Evolutionary conservation across 176 grass and related monocot species (phyloP).

Genomic region (Ananas comosus): DNA sequence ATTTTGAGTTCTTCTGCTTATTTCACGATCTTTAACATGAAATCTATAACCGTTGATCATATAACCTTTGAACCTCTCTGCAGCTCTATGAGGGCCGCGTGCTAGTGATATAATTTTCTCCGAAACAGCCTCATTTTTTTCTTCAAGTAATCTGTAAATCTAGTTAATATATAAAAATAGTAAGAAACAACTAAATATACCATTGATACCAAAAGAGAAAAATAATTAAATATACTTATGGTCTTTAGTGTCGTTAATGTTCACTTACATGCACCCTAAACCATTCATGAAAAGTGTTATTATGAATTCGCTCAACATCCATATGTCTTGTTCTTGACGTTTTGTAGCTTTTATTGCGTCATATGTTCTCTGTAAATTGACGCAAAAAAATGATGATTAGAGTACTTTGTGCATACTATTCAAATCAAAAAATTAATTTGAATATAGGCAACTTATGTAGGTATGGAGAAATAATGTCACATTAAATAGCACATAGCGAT

Average conservation of each 20-base stretch:
- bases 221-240: no score
- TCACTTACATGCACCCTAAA: neutral
- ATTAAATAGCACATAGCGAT: slow-evolving; percentile 2
- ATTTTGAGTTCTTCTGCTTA: neutral
- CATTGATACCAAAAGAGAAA: no score
- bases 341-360: neutral
- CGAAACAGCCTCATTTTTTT: neutral
- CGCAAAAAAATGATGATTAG: no score
- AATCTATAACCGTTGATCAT: neutral
- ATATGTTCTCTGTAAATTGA: neutral
- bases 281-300: neutral
- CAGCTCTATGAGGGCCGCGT: neutral
- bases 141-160: no score
- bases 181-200: no score
- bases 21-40: neutral
- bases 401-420: neutral
- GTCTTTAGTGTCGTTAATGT: no score
- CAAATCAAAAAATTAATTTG: neutral
- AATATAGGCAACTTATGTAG: neutral
- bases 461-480: neutral
- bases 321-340: neutral
- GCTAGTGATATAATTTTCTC: neutral
- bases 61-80: neutral
- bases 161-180: no score
- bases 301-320: neutral